Conservation (phyloP, 192 early-diverging fungal species). For the Coemansia sp. region DNA sequence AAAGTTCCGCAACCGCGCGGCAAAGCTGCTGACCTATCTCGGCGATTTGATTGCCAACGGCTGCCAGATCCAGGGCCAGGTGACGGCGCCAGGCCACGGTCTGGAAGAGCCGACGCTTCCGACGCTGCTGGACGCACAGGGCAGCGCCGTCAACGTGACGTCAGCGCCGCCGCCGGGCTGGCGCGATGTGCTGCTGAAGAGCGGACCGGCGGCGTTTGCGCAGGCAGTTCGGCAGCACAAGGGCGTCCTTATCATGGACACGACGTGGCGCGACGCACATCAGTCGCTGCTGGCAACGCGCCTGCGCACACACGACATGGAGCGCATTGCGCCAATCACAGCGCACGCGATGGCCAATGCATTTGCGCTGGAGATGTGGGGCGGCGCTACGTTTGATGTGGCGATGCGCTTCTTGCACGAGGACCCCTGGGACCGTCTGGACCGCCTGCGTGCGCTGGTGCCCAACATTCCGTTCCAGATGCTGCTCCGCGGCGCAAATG, state of each 20-base stretch:
- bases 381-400: constrained; percentile 97
- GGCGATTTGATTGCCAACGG: constrained; percentile 94
- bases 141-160: constrained; percentile 55
- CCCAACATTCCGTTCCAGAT: constrained; percentile 99
- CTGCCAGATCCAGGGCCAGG: constrained; percentile 85
- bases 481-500: constrained; percentile 96
- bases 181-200: constrained; percentile 81
- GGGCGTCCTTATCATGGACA: constrained; percentile 92
- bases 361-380: constrained; percentile 96
- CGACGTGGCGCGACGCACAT: constrained; percentile 96
- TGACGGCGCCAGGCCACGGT: constrained; percentile 69
- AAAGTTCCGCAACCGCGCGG: constrained; percentile 78
- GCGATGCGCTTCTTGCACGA: constrained; percentile 95
- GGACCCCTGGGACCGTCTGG: constrained; percentile 95
- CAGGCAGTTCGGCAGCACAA: constrained; percentile 84
- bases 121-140: constrained; percentile 48
- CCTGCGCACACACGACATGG: constrained; percentile 92
- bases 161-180: constrained; percentile 73
- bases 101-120: constrained; percentile 68
- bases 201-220: constrained; percentile 89
- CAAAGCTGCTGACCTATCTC: constrained; percentile 84
- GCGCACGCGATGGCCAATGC: constrained; percentile 83
- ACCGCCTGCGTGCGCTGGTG: constrained; percentile 76
- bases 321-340: constrained; percentile 84
- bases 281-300: constrained; percentile 94